These are phyloP conservation scores for Krasilnikovozyma curviuscula DNA, from an alignment of 768 basidiomycete genomes.

Conservation along the genomic window DNA sequence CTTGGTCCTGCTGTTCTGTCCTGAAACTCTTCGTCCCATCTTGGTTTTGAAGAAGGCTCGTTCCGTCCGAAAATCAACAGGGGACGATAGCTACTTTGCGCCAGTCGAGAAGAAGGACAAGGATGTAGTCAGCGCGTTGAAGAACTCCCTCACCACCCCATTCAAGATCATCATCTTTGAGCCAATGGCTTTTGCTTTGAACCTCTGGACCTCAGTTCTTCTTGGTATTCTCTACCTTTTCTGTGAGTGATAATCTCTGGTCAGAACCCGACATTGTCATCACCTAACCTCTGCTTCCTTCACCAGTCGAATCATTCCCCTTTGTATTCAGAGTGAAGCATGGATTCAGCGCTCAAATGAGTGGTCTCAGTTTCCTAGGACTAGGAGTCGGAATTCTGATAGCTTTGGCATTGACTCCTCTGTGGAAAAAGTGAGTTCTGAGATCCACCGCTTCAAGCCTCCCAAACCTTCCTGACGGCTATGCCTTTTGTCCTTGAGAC, in stretches of 20 bases:
- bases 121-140: slow-evolving; percentile 33
- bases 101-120: slow-evolving; percentile 38
- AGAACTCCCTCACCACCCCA: slow-evolving; percentile 45
- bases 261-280: not conserved
- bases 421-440: slow-evolving; percentile 5
- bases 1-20: slow-evolving; percentile 40
- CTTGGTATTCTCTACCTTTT: slow-evolving; percentile 10
- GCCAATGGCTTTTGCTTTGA: slow-evolving; percentile 5
- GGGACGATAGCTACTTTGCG: slow-evolving; percentile 38
- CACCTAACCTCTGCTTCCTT: no score
- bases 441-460: no score
- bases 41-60: slow-evolving; percentile 43
- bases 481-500: no score
- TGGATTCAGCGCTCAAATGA: slow-evolving; percentile 1
- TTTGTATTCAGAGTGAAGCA: not conserved
- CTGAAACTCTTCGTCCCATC: slow-evolving; percentile 51
- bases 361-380: slow-evolving; percentile 10
- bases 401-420: not conserved
- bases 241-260: not conserved
- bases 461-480: no score
- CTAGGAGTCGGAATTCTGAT: slow-evolving; percentile 14
- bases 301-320: slow-evolving; percentile 6
- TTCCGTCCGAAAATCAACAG: slow-evolving; percentile 37
- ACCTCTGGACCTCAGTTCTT: slow-evolving; percentile 8
- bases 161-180: slow-evolving; percentile 36